These are phyloP conservation scores for Drechslerella stenobrocha DNA, from an alignment of 2,329 filamentous ascomycete genomes.

Conservation along the genomic window DNA sequence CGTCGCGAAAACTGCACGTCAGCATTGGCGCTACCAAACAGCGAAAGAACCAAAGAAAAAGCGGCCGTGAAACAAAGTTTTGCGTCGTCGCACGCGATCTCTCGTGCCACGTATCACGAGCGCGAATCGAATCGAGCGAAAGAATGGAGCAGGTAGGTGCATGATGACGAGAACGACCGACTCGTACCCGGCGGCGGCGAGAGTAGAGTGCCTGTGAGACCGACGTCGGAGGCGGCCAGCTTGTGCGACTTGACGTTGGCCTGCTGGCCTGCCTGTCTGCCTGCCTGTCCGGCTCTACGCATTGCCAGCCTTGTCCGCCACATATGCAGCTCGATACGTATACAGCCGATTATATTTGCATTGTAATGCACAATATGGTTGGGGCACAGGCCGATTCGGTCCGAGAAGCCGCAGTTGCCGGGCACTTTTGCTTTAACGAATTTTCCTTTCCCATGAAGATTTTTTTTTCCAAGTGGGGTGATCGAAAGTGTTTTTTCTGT, in stretches of 20 bases:
- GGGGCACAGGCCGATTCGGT: constrained; percentile 39
- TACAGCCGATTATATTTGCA: too few species aligned
- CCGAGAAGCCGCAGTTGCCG: constrained; percentile 35
- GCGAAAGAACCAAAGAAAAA: not conserved
- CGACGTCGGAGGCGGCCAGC: too few species aligned
- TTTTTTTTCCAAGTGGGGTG: not conserved
- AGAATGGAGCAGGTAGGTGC: not conserved
- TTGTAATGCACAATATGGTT: too few species aligned
- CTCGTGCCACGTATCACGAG: constrained; percentile 13
- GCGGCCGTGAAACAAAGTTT: not conserved
- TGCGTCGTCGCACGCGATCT: not conserved
- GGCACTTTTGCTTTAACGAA: not conserved
- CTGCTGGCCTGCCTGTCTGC: too few species aligned
- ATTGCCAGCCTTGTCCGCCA: not conserved
- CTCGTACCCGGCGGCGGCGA: too few species aligned
- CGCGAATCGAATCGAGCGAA: constrained; percentile 1
- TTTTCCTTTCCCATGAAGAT: too few species aligned
- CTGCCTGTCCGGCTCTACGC: too few species aligned
- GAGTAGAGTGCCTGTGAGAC: too few species aligned
- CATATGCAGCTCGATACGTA: too few species aligned
- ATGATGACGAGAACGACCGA: too few species aligned
- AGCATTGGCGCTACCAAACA: constrained; percentile 2
- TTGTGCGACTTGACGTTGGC: constrained; percentile 1
- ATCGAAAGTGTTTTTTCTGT: not conserved
- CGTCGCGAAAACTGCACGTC: not conserved